A percentile compares a stretch with the other conserved stretches of the same genome.
These are phyloP conservation scores for Pythium grandisporangium DNA, from an alignment of 352 stramenopile species.

Conservation along the genomic window DNA sequence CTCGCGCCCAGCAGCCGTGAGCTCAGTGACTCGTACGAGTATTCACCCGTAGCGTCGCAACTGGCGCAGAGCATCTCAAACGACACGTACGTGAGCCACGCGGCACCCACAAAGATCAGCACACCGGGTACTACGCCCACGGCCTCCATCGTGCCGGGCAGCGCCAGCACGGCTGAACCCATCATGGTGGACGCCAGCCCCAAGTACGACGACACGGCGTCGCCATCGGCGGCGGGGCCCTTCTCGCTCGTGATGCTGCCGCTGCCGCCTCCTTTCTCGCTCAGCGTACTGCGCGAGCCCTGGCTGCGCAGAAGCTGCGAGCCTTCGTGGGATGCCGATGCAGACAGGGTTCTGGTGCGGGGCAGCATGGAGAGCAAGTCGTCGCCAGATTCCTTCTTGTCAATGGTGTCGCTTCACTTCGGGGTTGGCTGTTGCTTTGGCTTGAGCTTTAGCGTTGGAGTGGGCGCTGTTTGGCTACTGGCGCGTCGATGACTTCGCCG, in stretches of 20 bases:
- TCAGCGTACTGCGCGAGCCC: too few relatives aligned
- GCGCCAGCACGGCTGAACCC: constrained; percentile 65
- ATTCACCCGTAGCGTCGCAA: constrained; percentile 53
- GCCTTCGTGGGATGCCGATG: too few relatives aligned
- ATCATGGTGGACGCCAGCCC: constrained; percentile 80
- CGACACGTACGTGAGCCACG: constrained; percentile 53
- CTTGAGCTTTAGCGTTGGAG: too few relatives aligned
- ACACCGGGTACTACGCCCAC: constrained; percentile 40
- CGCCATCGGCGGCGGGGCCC: constrained; percentile 18
- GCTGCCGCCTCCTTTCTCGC: too few relatives aligned
- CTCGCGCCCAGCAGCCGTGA: constrained; percentile 56
- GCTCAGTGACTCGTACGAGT: constrained; percentile 77
- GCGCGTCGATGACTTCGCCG: too few relatives aligned
- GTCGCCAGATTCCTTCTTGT: too few relatives aligned
- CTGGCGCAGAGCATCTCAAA: constrained; percentile 65
- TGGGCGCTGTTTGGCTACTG: too few relatives aligned
- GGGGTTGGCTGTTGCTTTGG: too few relatives aligned
- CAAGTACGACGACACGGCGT: constrained; percentile 63
- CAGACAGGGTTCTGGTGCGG: too few relatives aligned
- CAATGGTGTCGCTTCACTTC: too few relatives aligned
- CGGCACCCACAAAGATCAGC: constrained; percentile 40
- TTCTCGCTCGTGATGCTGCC: too few relatives aligned
- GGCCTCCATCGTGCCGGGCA: constrained; percentile 55
- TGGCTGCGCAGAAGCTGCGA: neutral
- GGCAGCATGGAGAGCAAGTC: too few relatives aligned